A percentile compares a stretch with the other conserved stretches of the same genome.
These are phyloP conservation scores for Scopulariopsis brevicaulis DNA, from an alignment of 2,329 filamentous ascomycete species.

Conservation along the genomic window DNA sequence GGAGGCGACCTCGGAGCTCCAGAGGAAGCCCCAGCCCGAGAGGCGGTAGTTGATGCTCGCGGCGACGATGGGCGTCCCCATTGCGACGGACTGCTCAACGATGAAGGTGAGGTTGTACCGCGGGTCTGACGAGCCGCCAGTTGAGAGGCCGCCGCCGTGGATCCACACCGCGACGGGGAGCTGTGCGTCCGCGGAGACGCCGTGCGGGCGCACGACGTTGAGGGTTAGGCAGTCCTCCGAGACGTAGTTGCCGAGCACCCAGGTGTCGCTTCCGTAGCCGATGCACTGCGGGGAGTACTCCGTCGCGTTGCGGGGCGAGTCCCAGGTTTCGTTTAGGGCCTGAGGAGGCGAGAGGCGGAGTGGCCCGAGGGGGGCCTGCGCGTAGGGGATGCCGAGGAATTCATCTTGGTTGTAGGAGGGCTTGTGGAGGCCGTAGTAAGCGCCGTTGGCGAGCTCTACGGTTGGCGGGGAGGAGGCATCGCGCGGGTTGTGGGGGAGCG, in stretches of 20 bases:
- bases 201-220: constrained; percentile 16
- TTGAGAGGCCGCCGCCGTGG: constrained; percentile 24
- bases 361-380: constrained; percentile 35
- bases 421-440: constrained; percentile 29
- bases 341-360: constrained; percentile 40
- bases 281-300: constrained; percentile 35
- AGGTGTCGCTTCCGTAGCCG: constrained; percentile 30
- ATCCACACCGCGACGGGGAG: constrained; percentile 14
- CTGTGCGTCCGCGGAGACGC: constrained; percentile 7
- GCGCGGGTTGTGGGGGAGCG: neutral
- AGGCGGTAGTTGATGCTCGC: constrained; percentile 37
- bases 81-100: constrained; percentile 27
- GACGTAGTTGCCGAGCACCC: constrained; percentile 1
- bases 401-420: constrained; percentile 28
- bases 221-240: constrained; percentile 18
- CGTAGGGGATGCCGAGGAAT: constrained; percentile 45
- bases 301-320: constrained; percentile 27
- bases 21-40: constrained; percentile 41
- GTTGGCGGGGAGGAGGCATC: neutral
- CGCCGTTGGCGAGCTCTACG: constrained; percentile 24
- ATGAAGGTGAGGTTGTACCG: constrained; percentile 51
- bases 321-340: constrained; percentile 32
- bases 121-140: constrained; percentile 27
- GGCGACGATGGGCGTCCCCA: constrained; percentile 31
- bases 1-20: constrained; percentile 16